phyloP scores from a whole-genome alignment of 768 basidiomycete genomes.

The Amanita molliuscula region DNA sequence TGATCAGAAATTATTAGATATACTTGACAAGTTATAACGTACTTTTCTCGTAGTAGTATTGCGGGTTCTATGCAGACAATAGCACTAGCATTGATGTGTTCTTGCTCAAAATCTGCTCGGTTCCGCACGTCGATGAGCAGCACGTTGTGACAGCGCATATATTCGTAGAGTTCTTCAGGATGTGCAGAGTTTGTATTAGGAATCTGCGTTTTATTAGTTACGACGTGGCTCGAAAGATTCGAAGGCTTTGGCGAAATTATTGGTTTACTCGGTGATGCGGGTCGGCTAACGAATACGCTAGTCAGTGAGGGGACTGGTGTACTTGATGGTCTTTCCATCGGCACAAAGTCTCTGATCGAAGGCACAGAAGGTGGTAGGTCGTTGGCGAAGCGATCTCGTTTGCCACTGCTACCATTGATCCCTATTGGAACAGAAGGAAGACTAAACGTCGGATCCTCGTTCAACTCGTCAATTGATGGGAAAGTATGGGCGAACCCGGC shows the following conservation, averaged over 20 bases:
- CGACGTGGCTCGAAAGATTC: conserved; percentile 16
- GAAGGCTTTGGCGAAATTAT: conserved; percentile 25
- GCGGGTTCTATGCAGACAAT: conserved; percentile 82
- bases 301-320: conserved; percentile 54
- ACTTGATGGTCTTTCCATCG: conserved; percentile 54
- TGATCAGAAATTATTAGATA: neutral
- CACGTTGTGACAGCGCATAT: conserved; percentile 47
- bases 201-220: conserved; percentile 23
- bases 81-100: conserved; percentile 57
- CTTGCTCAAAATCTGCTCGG: conserved; percentile 64
- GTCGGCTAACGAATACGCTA: conserved; percentile 50
- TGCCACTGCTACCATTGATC: conserved; percentile 14
- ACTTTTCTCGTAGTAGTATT: conserved; percentile 56
- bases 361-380: conserved; percentile 18
- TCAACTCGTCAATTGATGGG: conserved; percentile 69
- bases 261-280: conserved; percentile 42
- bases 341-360: conserved; percentile 28
- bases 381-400: conserved; percentile 17
- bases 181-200: conserved; percentile 51
- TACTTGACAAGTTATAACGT: conserved; percentile 14
- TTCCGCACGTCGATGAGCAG: conserved; percentile 79
- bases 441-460: conserved; percentile 39
- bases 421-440: conserved; percentile 42
- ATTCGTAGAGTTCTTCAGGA: conserved; percentile 50
- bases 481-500: conserved; percentile 58